Evolutionary conservation across 169 alveolate genomes (phyloP).

Genomic region (Perkinsus olseni): DNA sequence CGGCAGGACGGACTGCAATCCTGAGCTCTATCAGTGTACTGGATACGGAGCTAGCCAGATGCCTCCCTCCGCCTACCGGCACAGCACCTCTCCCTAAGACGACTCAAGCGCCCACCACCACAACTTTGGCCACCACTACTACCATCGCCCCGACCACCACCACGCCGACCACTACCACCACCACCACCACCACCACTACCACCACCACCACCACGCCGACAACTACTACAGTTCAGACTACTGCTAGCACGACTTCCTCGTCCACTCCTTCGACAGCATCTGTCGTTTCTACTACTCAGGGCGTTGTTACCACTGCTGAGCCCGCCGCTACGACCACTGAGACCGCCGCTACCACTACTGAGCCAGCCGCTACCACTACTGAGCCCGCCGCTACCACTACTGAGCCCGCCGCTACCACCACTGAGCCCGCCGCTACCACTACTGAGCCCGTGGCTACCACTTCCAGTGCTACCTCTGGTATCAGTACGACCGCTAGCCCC

Average conservation of each 20-base stretch:
- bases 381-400: not conserved
- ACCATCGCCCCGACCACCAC: not conserved
- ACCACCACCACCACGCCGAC: not conserved
- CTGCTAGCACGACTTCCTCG: not conserved
- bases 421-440: not conserved
- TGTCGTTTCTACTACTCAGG: not conserved
- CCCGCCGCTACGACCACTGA: not conserved
- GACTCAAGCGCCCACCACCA: not conserved
- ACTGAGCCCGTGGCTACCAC: constrained; percentile 9
- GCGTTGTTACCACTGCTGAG: not conserved
- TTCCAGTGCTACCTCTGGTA: not conserved
- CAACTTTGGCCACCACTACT: not conserved
- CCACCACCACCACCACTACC: not conserved
- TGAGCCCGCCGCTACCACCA: constrained; percentile 7
- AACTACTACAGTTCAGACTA: not conserved
- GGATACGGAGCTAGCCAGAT: not conserved
- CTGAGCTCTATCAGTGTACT: not conserved
- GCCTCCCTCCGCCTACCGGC: not conserved
- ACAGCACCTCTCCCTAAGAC: not conserved
- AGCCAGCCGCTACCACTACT: not conserved
- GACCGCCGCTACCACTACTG: not conserved
- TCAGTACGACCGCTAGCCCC: not conserved
- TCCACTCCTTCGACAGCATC: not conserved
- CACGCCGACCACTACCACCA: not conserved
- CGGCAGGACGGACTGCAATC: not conserved